These are phyloP conservation scores for Pyricularia sp. DNA, from an alignment of 2,329 filamentous ascomycete genomes.

Conservation along the genomic window DNA sequence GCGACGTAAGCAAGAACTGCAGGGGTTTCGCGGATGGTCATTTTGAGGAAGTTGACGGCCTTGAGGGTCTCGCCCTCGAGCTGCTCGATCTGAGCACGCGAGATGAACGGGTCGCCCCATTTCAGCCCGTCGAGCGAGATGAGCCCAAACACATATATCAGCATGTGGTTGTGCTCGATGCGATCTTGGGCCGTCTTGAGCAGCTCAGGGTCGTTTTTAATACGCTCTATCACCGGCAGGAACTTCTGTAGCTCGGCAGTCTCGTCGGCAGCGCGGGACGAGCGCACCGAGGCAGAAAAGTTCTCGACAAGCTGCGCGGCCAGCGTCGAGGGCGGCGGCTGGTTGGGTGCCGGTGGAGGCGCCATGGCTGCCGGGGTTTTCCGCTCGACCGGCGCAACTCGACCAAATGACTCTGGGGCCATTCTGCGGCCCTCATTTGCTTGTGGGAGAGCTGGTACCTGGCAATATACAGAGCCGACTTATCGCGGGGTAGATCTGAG, in stretches of 20 bases:
- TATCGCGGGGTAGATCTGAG: not conserved
- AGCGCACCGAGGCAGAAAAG: slow-evolving; percentile 54
- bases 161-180: slow-evolving; percentile 69
- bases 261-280: slow-evolving; percentile 43
- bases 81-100: slow-evolving; percentile 29
- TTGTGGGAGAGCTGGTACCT: not conserved
- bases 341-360: slow-evolving; percentile 10
- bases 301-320: slow-evolving; percentile 82
- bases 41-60: slow-evolving; percentile 67
- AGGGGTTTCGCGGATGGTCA: slow-evolving; percentile 68
- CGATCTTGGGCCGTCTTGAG: slow-evolving; percentile 58
- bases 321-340: slow-evolving; percentile 65
- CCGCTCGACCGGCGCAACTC: slow-evolving; percentile 5
- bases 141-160: slow-evolving; percentile 75
- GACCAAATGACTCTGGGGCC: slow-evolving; percentile 14
- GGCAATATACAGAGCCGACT: not conserved
- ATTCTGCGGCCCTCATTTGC: slow-evolving; percentile 9
- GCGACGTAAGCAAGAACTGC: slow-evolving; percentile 47
- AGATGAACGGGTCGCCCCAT: slow-evolving; percentile 59
- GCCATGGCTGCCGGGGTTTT: not conserved
- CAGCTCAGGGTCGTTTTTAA: slow-evolving; percentile 38
- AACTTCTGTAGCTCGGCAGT: slow-evolving; percentile 69
- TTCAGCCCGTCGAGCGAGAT: slow-evolving; percentile 65
- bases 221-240: slow-evolving; percentile 43
- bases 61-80: slow-evolving; percentile 54